phyloP scores from a whole-genome alignment of 2,329 filamentous ascomycete genomes.

The Aspergillus sp. region DNA sequence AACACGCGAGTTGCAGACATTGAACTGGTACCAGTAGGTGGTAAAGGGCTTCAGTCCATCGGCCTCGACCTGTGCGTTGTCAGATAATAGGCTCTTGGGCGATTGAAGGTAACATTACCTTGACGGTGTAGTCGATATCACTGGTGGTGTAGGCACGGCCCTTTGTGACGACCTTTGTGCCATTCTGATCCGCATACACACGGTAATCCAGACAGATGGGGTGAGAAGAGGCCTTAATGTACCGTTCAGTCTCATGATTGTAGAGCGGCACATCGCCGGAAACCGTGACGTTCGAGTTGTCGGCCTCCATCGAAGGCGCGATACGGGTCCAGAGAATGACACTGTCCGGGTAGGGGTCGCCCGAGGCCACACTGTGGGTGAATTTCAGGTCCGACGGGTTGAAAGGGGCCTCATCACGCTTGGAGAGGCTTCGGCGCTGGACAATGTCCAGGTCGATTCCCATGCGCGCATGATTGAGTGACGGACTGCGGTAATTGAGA shows the following conservation, averaged over 20 bases:
- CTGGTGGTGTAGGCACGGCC: slow-evolving; percentile 67
- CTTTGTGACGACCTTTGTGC: slow-evolving; percentile 45
- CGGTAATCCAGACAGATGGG: slow-evolving; percentile 62
- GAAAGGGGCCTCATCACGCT: slow-evolving; percentile 49
- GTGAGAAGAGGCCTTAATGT: slow-evolving; percentile 53
- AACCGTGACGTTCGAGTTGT: slow-evolving; percentile 53
- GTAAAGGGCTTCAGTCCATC: slow-evolving; percentile 61
- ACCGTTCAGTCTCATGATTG: slow-evolving; percentile 52
- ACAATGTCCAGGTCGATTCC: slow-evolving; percentile 45
- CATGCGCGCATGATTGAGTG: slow-evolving; percentile 60
- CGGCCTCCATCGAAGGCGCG: slow-evolving; percentile 41
- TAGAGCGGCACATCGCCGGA: slow-evolving; percentile 56
- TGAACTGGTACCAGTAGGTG: slow-evolving; percentile 65
- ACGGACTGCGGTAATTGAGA: slow-evolving; percentile 67
- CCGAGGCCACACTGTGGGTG: slow-evolving; percentile 60
- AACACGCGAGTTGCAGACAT: slow-evolving; percentile 61
- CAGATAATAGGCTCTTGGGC: not conserved
- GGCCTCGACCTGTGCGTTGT: slow-evolving; percentile 49
- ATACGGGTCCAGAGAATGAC: slow-evolving; percentile 46
- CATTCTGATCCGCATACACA: slow-evolving; percentile 40
- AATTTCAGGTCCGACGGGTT: slow-evolving; percentile 55
- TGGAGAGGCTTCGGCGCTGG: slow-evolving; percentile 60
- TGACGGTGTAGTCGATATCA: slow-evolving; percentile 73
- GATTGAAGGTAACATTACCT: slow-evolving; percentile 44
- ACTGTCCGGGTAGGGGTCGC: slow-evolving; percentile 42